Conservation (phyloP, 257 asterid species). For the Penstemon davidsonii region DNA sequence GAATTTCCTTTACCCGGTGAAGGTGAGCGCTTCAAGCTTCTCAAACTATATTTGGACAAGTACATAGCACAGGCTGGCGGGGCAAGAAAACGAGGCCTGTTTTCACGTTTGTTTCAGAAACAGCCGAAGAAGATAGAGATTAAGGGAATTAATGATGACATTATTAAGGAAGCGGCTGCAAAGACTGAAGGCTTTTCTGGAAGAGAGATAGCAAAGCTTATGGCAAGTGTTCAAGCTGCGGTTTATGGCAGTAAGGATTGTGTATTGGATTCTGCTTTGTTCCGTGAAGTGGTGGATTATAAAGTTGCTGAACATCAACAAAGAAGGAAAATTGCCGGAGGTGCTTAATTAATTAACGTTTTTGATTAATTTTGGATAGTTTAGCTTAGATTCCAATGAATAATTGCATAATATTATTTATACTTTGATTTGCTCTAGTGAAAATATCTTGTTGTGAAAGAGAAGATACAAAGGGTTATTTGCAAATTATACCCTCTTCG, state of each 20-base stretch:
- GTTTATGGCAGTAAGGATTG: constrained; percentile 86
- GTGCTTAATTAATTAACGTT: neutral
- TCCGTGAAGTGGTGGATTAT: constrained; percentile 76
- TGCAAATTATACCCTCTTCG: too few relatives aligned
- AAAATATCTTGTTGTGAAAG: too few relatives aligned
- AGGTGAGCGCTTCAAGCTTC: constrained; percentile 79
- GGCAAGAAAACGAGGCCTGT: constrained; percentile 58
- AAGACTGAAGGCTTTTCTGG: constrained; percentile 85
- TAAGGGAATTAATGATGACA: constrained; percentile 70
- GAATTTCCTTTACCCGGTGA: constrained; percentile 95
- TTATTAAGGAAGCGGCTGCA: constrained; percentile 79
- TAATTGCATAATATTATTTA: neutral
- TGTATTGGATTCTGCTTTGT: constrained; percentile 65
- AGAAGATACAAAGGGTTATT: too few relatives aligned
- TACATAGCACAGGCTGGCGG: constrained; percentile 86
- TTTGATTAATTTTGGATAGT: constrained; percentile 28
- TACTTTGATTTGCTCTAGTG: neutral
- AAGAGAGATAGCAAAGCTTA: constrained; percentile 87
- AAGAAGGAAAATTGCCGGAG: constrained; percentile 61
- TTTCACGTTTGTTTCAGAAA: constrained; percentile 53
- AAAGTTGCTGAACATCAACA: constrained; percentile 95
- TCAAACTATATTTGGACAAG: constrained; percentile 74
- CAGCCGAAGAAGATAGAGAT: constrained; percentile 70
- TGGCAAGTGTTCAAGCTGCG: constrained; percentile 96
- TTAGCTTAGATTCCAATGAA: constrained; percentile 1